Conservation (phyloP, 345 rosid genomes). For the Lepidium aucheri region DNA sequence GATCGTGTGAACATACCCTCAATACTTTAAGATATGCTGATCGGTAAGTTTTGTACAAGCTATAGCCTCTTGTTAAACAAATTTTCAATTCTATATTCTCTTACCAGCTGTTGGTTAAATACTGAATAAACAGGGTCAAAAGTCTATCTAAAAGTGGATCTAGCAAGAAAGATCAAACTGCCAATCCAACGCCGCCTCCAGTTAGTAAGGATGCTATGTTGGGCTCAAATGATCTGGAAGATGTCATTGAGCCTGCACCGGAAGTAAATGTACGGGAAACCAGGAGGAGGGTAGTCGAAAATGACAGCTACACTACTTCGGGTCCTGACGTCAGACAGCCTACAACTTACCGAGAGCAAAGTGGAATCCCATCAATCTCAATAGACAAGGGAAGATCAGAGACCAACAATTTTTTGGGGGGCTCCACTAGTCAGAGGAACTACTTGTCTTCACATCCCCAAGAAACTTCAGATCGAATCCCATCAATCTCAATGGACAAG, state of each 20-base stretch:
- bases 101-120: not conserved
- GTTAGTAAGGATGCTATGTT: constrained; percentile 44
- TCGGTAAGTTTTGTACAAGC: constrained; percentile 41
- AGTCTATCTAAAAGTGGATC: constrained; percentile 93
- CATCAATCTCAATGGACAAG: constrained; percentile 46
- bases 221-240: constrained; percentile 47
- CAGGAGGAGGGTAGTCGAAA: constrained; percentile 52
- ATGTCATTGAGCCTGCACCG: constrained; percentile 43
- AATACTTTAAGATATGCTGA: constrained; percentile 98
- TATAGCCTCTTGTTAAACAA: not conserved
- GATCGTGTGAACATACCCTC: constrained; percentile 97
- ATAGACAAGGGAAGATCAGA: constrained; percentile 46
- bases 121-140: constrained; percentile 61
- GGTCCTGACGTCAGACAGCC: constrained; percentile 32
- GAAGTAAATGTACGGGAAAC: constrained; percentile 49
- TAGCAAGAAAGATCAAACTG: constrained; percentile 61
- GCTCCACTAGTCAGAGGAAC: constrained; percentile 40
- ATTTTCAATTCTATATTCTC: not conserved
- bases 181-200: constrained; percentile 38
- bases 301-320: constrained; percentile 34
- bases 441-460: constrained; percentile 39
- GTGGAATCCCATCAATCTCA: constrained; percentile 40
- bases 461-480: constrained; percentile 17
- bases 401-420: constrained; percentile 18
- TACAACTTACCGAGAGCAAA: constrained; percentile 43